Base-by-base conservation (phyloP, 164 flowering plant species). In the Pachysandra terminalis region DNA sequence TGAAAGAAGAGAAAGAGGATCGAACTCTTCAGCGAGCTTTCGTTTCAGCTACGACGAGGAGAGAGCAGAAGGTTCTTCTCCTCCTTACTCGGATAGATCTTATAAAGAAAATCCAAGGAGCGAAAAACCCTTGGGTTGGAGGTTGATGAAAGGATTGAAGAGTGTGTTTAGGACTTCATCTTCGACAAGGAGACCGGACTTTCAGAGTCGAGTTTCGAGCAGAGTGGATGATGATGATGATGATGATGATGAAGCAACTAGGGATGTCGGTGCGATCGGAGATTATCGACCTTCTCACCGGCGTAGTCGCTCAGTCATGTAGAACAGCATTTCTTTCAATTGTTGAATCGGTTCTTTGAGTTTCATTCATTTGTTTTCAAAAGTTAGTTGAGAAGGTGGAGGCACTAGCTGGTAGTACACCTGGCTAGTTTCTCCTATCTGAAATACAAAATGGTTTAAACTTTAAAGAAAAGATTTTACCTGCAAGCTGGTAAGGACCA, bases 81-180 rank as follows among this genome's bases (percentile, higher is more conserved):
- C 67, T 19, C 63, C 78, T 37, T 62, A 72, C 0, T 59, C 67
- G 17, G 74, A 77, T 28, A 67, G 24, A 19, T 28, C 66, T 7
- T 12, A 41, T 14, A 60, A 7, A 13, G 65, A 24, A 0, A 67
- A 25, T 59, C 59, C 72, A 1, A 61, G 41, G 57, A 61, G 15
- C 5, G 65, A 67, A 54, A 84, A 63, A 74, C 76, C 68, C 6
- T 61, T 84, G 0, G 77, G 88, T 0, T 22, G 67, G 75, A 77
- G 77, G 66, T 65, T 90, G 76, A 70, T 92, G 21, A 75, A 62
- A 19, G 86, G 92, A 40, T 61, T 92, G 27, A 90, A 80, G 74
- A 76, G 67, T 52, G 85, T 78, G 17, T 87, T 92, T 53, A 21
- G 86, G 26, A 68, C 69, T 27, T 68, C 51, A 15, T 45, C 45